phyloP scores from a whole-genome alignment of 2,329 filamentous ascomycete species.

The Uncinocarpus reesii region DNA sequence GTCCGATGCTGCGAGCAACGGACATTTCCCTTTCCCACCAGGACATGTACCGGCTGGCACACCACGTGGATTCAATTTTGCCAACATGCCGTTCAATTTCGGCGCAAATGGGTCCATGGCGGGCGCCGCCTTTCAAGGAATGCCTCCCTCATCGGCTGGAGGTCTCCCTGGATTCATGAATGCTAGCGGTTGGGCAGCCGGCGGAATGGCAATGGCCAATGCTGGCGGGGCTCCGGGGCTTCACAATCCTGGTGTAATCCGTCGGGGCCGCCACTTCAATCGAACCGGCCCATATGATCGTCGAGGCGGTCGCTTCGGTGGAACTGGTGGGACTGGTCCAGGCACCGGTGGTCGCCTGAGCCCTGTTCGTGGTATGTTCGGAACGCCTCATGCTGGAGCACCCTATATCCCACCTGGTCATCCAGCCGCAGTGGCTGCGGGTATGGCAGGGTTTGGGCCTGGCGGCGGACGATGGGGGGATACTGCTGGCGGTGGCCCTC shows the following conservation, averaged over 20 bases:
- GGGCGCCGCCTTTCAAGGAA: constrained; percentile 25
- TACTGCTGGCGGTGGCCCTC: constrained; percentile 58
- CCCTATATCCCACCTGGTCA: constrained; percentile 33
- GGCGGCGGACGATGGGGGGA: constrained; percentile 57
- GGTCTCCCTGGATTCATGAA: constrained; percentile 29
- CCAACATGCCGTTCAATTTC: constrained; percentile 56
- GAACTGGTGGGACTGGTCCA: constrained; percentile 35
- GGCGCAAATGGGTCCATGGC: constrained; percentile 35
- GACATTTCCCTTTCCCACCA: constrained; percentile 77
- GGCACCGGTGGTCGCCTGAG: constrained; percentile 38
- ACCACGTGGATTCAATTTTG: constrained; percentile 80
- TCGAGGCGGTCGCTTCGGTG: constrained; percentile 45
- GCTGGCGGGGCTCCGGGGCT: constrained; percentile 26
- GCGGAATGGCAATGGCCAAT: constrained; percentile 20
- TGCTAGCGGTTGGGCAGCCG: constrained; percentile 25
- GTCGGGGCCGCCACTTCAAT: constrained; percentile 54
- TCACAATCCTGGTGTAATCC: constrained; percentile 55
- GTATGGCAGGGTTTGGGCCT: constrained; percentile 35
- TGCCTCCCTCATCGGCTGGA: constrained; percentile 19
- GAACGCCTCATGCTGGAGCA: constrained; percentile 23
- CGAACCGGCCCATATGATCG: constrained; percentile 66
- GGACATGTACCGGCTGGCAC: constrained; percentile 70
- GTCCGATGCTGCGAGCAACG: constrained; percentile 89
- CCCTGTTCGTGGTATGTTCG: constrained; percentile 31
- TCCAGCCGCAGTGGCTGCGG: constrained; percentile 32